Percentiles rank a stretch among this genome's conserved stretches.
phyloP scores from a whole-genome alignment of 163 green algal genomes.

The Prototheca stagnorum region DNA sequence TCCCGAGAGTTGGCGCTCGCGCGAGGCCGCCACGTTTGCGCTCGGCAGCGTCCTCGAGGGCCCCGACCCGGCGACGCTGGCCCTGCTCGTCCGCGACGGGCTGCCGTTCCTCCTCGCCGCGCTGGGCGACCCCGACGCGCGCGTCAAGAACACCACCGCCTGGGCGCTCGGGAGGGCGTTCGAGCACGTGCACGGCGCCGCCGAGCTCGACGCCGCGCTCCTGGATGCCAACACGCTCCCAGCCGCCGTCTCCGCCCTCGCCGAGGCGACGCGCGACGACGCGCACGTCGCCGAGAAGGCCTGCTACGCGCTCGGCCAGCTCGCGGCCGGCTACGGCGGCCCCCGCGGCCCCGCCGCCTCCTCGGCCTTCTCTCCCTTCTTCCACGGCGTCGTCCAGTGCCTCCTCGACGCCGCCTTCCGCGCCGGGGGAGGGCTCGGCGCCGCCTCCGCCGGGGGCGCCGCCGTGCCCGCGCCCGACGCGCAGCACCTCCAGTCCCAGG shows the following conservation, averaged over 20 bases:
- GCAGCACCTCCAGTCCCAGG: slow-evolving; percentile 52
- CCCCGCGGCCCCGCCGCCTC: slow-evolving; percentile 9
- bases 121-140: slow-evolving; percentile 59
- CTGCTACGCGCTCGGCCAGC: slow-evolving; percentile 68
- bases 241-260: slow-evolving; percentile 48
- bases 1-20: slow-evolving; percentile 66
- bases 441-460: too few relatives aligned
- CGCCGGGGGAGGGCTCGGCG: too few relatives aligned
- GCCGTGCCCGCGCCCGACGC: slow-evolving; percentile 3
- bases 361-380: slow-evolving; percentile 68
- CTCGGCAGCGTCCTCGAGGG: slow-evolving; percentile 92
- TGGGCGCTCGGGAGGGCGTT: slow-evolving; percentile 91
- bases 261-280: slow-evolving; percentile 56
- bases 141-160: slow-evolving; percentile 86
- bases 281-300: slow-evolving; percentile 69
- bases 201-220: slow-evolving; percentile 17
- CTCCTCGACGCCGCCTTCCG: slow-evolving; percentile 46
- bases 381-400: slow-evolving; percentile 67
- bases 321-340: slow-evolving; percentile 49
- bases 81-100: slow-evolving; percentile 40
- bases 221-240: slow-evolving; percentile 43
- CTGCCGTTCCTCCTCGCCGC: slow-evolving; percentile 66
- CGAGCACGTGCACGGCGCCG: slow-evolving; percentile 76
- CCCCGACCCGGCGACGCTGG: slow-evolving; percentile 35
- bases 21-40: slow-evolving; percentile 89